Conservation (phyloP, 1,139 yeast genomes). For the Yamadazyma sp. region DNA sequence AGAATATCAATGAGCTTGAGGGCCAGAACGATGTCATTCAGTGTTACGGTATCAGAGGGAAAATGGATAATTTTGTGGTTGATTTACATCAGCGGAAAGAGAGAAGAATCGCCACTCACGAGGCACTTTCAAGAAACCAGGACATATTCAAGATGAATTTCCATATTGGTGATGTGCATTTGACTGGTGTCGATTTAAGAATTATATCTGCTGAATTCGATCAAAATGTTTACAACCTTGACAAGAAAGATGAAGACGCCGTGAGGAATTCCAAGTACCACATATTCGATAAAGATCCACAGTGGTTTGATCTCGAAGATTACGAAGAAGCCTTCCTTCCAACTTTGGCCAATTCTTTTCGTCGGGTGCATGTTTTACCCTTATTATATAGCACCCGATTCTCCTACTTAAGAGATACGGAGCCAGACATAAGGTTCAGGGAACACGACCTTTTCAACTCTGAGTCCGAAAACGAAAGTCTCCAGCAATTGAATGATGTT, state of each 20-base stretch:
- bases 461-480: slow-evolving; percentile 12
- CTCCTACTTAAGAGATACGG: slow-evolving; percentile 41
- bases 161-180: slow-evolving; percentile 43
- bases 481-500: slow-evolving; percentile 21
- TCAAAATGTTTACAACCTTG: slow-evolving; percentile 25
- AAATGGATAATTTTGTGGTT: slow-evolving; percentile 39
- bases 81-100: slow-evolving; percentile 51
- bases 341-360: slow-evolving; percentile 22
- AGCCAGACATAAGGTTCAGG: slow-evolving; percentile 16
- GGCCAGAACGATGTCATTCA: slow-evolving; percentile 19
- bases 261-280: slow-evolving; percentile 21
- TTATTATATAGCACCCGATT: slow-evolving; percentile 38
- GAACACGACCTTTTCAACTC: slow-evolving; percentile 13
- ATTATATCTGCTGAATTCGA: slow-evolving; percentile 32
- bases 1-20: slow-evolving; percentile 18
- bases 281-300: slow-evolving; percentile 33
- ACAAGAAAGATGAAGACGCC: slow-evolving; percentile 4
- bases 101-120: slow-evolving; percentile 31
- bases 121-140: slow-evolving; percentile 29
- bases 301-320: slow-evolving; percentile 47
- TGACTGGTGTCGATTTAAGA: slow-evolving; percentile 43
- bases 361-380: slow-evolving; percentile 31
- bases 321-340: slow-evolving; percentile 41
- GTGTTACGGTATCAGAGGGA: slow-evolving; percentile 43
- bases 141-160: slow-evolving; percentile 45